Conservation (phyloP, 805 yeast genomes). For the Tetrapisispora iriomotensis region DNA sequence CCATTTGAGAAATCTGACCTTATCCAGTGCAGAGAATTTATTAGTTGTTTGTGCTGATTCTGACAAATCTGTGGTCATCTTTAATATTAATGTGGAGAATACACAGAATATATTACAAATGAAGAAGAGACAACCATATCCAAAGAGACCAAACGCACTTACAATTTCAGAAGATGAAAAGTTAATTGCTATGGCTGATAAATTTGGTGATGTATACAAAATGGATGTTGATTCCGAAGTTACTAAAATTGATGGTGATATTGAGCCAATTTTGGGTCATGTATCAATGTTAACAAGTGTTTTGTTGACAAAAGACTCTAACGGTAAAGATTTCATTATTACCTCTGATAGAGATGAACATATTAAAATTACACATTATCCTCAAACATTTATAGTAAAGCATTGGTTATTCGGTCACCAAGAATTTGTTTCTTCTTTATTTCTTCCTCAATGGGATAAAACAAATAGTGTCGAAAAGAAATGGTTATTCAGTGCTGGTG, state of each 20-base stretch:
- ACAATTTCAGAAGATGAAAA: slow-evolving; percentile 44
- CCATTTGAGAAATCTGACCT: slow-evolving; percentile 52
- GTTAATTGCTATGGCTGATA: slow-evolving; percentile 69
- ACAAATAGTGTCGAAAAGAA: slow-evolving; percentile 22
- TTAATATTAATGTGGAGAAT: slow-evolving; percentile 30
- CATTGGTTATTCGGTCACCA: slow-evolving; percentile 80
- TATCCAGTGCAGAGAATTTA: slow-evolving; percentile 44
- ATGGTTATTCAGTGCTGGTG: slow-evolving; percentile 76
- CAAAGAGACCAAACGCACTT: slow-evolving; percentile 88
- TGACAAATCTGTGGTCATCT: slow-evolving; percentile 69
- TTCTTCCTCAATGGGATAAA: slow-evolving; percentile 40
- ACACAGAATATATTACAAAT: slow-evolving; percentile 37
- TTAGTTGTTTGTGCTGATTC: slow-evolving; percentile 69
- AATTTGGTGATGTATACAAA: slow-evolving; percentile 88
- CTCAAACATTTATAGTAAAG: slow-evolving; percentile 67
- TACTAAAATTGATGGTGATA: slow-evolving; percentile 25
- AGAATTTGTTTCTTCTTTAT: slow-evolving; percentile 66
- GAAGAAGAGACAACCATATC: slow-evolving; percentile 64
- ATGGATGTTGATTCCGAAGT: slow-evolving; percentile 34
- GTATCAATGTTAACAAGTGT: slow-evolving; percentile 93
- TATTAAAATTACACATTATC: slow-evolving; percentile 72
- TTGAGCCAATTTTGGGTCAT: slow-evolving; percentile 78
- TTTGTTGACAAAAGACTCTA: slow-evolving; percentile 10
- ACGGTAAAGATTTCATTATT: slow-evolving; percentile 43
- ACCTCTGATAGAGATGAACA: slow-evolving; percentile 96